Evolutionary conservation across 805 yeast genomes (phyloP).

Genomic region (Cyberlindnera mrakii): DNA sequence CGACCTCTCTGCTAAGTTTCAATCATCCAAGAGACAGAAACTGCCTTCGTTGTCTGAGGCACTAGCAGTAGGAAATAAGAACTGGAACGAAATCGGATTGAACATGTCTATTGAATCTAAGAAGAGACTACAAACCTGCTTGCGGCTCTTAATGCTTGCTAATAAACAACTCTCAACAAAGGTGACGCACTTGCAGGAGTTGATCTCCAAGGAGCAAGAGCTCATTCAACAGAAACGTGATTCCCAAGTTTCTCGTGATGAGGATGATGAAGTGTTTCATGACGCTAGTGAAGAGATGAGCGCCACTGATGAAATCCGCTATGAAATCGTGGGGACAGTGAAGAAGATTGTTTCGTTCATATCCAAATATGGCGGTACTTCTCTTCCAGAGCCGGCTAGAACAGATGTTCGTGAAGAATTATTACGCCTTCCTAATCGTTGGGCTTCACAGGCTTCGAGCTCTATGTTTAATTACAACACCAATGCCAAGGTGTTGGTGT

Average conservation of each 20-base stretch:
- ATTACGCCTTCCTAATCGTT: constrained; percentile 64
- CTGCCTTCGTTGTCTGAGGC: constrained; percentile 32
- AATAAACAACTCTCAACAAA: constrained; percentile 68
- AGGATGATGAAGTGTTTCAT: constrained; percentile 26
- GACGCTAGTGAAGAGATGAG: constrained; percentile 26
- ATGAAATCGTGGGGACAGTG: constrained; percentile 83
- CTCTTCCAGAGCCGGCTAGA: constrained; percentile 74
- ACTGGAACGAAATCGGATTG: constrained; percentile 28
- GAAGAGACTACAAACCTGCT: constrained; percentile 67
- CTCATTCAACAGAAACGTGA: constrained; percentile 3
- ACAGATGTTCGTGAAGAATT: constrained; percentile 75
- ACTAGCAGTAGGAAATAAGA: constrained; percentile 28
- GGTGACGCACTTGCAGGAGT: constrained; percentile 55
- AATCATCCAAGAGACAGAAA: constrained; percentile 23
- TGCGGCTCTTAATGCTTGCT: constrained; percentile 75
- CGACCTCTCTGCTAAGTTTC: constrained; percentile 5
- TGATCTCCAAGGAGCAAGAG: constrained; percentile 42
- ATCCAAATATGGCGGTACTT: constrained; percentile 74
- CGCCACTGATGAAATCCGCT: constrained; percentile 42
- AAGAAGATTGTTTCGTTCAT: constrained; percentile 82
- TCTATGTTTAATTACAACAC: constrained; percentile 25
- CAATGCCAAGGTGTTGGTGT: constrained; percentile 67
- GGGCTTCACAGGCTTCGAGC: constrained; percentile 42
- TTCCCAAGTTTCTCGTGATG: constrained; percentile 8
- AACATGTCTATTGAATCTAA: constrained; percentile 63